Base-by-base conservation (phyloP, 2,329 filamentous ascomycete species). In the Epichloe hybrida region DNA sequence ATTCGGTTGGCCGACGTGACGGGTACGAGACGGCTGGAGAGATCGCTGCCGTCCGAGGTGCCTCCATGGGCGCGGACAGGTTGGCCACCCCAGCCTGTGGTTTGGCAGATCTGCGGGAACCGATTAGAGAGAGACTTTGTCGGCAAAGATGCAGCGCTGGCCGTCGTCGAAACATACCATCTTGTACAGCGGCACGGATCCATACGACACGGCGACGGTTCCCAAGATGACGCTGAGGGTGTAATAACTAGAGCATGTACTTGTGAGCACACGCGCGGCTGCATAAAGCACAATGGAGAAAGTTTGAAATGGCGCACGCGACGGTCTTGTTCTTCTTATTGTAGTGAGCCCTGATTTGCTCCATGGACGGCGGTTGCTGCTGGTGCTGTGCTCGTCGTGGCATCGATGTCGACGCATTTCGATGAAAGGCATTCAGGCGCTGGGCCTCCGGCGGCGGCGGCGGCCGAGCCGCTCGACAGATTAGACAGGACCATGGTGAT, bases 41-140 rank as follows among this genome's bases (percentile, higher is more conserved):
- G 79, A 65, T 94, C 86, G 51, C 68, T 69, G 55, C 72, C 73
- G 52, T 75, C 73, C 49, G 63, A 64, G 46, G 68, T 67, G 49
- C 71, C 70, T 48, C 71, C 70, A 70, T 88, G 84, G 44, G 88
- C 88, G 64, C 89, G 88, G 56, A 96, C 80, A 35, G 91, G 91
- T 65, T 95, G 88, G 40, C 91, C 91, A 60, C 88, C 88, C 88
- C 88, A 97, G 61, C 91, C 86, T 12, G 84, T 90, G 15, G 86
- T 86, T 70, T 86, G 81, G 70, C 86, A 91, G 62, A 91, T 89
- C 81, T 61, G 17, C 3, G 21, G 21, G 5, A 37, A 7, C 12
- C 4, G 2, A 9, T 49, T 17, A 49, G 34, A 2, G 17, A n/a
- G 4, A 6, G 3, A 11, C 17, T 20, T 31, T 39, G 12, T 11